Conservation (phyloP, 176 grass and related monocot species). For the Oryza nivara region DNA sequence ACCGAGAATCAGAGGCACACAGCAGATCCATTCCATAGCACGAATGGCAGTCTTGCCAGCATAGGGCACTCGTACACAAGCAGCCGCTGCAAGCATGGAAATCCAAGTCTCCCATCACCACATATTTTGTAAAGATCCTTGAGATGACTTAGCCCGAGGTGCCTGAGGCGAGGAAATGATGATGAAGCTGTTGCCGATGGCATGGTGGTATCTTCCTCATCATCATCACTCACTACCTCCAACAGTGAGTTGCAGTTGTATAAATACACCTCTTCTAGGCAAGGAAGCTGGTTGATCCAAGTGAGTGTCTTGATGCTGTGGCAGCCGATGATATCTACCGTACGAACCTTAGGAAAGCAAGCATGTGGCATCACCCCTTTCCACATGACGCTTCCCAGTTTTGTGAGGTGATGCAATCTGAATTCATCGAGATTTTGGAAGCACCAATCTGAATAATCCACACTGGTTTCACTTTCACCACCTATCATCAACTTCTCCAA, state of each 20-base stretch:
- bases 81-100: neutral
- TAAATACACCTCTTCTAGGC: neutral
- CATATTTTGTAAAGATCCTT: neutral
- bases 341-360: neutral
- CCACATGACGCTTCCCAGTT: too few relatives aligned
- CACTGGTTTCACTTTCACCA: too few relatives aligned
- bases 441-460: too few relatives aligned
- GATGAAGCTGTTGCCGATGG: neutral
- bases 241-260: neutral
- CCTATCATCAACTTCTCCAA: too few relatives aligned
- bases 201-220: neutral
- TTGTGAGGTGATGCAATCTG: too few relatives aligned
- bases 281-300: neutral
- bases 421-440: too few relatives aligned
- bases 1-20: neutral
- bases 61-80: neutral
- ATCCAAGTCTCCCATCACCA: neutral
- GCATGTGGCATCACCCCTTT: neutral
- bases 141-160: neutral
- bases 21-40: neutral
- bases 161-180: neutral
- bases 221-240: neutral
- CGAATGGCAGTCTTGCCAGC: neutral
- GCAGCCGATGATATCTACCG: neutral
- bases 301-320: neutral